phyloP scores from a whole-genome alignment of 2,329 filamentous ascomycete genomes.

The Furcasterigmium sp. region DNA sequence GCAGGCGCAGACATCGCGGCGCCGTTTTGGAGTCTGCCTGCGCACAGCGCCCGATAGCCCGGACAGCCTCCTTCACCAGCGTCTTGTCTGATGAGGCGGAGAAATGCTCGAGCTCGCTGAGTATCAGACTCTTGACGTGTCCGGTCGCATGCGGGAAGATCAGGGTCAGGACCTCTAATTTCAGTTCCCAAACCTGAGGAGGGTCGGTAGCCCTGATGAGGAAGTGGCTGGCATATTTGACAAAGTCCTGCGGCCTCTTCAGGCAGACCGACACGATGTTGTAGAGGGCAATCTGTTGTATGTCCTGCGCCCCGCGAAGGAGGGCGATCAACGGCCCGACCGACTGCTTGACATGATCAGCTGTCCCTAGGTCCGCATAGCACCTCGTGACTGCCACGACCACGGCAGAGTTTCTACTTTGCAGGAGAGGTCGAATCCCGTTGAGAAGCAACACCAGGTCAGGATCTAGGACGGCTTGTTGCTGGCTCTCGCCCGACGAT shows the following conservation, averaged over 20 bases:
- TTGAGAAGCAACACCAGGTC: slow-evolving; percentile 80
- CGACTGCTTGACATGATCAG: slow-evolving; percentile 67
- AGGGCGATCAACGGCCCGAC: slow-evolving; percentile 84
- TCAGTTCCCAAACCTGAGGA: slow-evolving; percentile 80
- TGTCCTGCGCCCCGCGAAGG: slow-evolving; percentile 77
- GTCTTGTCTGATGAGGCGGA: slow-evolving; percentile 63
- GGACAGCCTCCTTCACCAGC: slow-evolving; percentile 81
- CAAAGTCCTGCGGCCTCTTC: slow-evolving; percentile 70
- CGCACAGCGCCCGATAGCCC: slow-evolving; percentile 89
- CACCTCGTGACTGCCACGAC: slow-evolving; percentile 81
- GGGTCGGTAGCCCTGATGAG: slow-evolving; percentile 76
- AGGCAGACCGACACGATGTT: slow-evolving; percentile 95
- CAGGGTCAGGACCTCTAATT: slow-evolving; percentile 84
- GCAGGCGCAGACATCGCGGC: slow-evolving; percentile 71
- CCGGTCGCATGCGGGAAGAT: slow-evolving; percentile 79
- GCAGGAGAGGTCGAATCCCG: slow-evolving; percentile 75
- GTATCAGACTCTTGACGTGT: slow-evolving; percentile 76
- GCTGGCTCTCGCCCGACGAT: slow-evolving; percentile 28
- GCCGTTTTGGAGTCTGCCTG: slow-evolving; percentile 69
- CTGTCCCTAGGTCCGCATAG: slow-evolving; percentile 78
- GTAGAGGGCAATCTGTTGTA: slow-evolving; percentile 84
- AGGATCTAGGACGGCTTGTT: slow-evolving; percentile 65
- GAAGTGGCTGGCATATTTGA: slow-evolving; percentile 85
- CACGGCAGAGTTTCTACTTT: slow-evolving; percentile 89
- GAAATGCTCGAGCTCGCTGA: slow-evolving; percentile 93